phyloP scores from a whole-genome alignment of 2,329 filamentous ascomycete genomes.

The Nannizzia gypsea region DNA sequence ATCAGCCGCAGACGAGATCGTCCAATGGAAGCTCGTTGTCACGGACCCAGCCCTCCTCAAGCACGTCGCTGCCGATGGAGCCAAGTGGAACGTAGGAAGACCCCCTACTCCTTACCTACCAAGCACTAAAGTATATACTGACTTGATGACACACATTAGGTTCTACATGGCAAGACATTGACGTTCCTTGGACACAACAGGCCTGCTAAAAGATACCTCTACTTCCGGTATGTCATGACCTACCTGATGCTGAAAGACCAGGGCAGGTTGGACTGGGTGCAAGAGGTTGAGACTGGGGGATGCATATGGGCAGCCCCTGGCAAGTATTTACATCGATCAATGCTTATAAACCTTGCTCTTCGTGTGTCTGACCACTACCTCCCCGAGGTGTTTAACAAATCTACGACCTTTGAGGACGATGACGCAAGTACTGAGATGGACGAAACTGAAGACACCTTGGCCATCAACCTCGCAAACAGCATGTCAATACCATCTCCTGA shows the following conservation, averaged over 20 bases:
- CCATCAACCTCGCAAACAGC: background rate
- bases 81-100: slow-evolving; percentile 4
- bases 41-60: slow-evolving; percentile 9
- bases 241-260: slow-evolving; percentile 11
- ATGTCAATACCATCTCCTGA: background rate
- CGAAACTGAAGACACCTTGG: background rate
- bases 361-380: slow-evolving; percentile 8
- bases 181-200: slow-evolving; percentile 13
- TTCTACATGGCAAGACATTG: slow-evolving; percentile 14
- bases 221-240: slow-evolving; percentile 17
- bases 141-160: slow-evolving; percentile 10
- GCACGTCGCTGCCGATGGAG: background rate
- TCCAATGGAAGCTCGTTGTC: slow-evolving; percentile 14
- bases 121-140: slow-evolving; percentile 5
- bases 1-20: background rate
- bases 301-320: slow-evolving; percentile 6
- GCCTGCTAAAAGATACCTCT: slow-evolving; percentile 16
- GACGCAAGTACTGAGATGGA: background rate
- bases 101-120: background rate
- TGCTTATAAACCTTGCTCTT: slow-evolving; percentile 3
- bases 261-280: slow-evolving; percentile 6
- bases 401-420: background rate
- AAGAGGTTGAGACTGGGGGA: background rate
- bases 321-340: slow-evolving; percentile 7
- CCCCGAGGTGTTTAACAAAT: background rate